Base-by-base conservation (phyloP, 495 filamentous ascomycete species). In the Penicillium soppii region DNA sequence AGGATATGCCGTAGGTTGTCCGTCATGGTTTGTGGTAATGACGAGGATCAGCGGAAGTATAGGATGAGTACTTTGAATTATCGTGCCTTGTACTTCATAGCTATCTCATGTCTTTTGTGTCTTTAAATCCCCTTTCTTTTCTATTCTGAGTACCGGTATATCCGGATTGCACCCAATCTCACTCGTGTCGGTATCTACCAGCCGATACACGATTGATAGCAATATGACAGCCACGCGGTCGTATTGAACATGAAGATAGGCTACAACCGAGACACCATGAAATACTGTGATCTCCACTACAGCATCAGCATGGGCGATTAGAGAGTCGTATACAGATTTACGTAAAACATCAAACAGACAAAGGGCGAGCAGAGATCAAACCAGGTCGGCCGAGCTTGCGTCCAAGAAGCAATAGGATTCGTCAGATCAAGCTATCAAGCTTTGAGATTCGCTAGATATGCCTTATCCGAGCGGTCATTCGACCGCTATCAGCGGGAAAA, bases 1-100 rank as follows among this genome's bases (percentile, higher is more conserved):
- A 59, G 39, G 27, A 43, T 39, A 40, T 59, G 41, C n/a, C 33
- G 33, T 33, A 53, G 4, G 35, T 15, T 33, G 16, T 16, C 16
- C 12, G 38, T 52, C 53, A 59, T 44, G 9, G 5, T 36, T n/a
- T 22, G 6, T 16, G 29, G 10, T 21, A 7, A 38, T 20, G 35
- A 19, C 7, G 35, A 20, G 35, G 35, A 16, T 21, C 16, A 38
- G 16, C 8, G 35, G 16, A 38, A 21, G 35, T 38, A 38, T 38
- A 38, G 35, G 15, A 38, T 38, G 35, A 38, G 7, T 37, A 37
- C 12, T 37, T 37, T 37, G 35, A 16, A 19, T n/a, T 17, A 7
- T 19, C 16, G 17, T 38, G 15, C 35, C 35, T 38, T 38, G 35
- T 20, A 5, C 17, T 21, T 1, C 12, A 29, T 16, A 19, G 5